phyloP scores from a whole-genome alignment of 2,329 filamentous ascomycete genomes.

The Colletotrichum eremochloae region DNA sequence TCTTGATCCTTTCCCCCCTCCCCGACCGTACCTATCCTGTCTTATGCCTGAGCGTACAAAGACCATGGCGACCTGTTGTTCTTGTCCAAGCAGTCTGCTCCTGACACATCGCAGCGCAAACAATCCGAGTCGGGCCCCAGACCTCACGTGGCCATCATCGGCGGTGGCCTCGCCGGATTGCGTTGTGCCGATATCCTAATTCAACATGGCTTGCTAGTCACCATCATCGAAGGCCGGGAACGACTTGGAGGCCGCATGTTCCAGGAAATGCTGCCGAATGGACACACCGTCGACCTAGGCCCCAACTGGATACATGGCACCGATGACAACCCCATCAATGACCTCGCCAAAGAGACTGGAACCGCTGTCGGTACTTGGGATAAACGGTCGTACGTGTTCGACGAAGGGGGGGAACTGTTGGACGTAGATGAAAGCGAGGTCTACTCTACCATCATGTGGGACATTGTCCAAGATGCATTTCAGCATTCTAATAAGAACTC shows the following conservation, averaged over 20 bases:
- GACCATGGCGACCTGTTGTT: constrained; percentile 10
- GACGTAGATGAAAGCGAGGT: constrained; percentile 59
- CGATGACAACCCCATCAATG: constrained; percentile 76
- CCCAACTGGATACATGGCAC: constrained; percentile 89
- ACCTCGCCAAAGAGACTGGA: constrained; percentile 72
- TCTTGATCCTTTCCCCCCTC: background rate
- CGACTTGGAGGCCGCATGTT: constrained; percentile 75
- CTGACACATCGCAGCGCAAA: constrained; percentile 38
- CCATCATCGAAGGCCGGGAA: constrained; percentile 76
- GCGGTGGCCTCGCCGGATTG: constrained; percentile 78
- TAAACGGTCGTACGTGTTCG: constrained; percentile 66
- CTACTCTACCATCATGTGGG: constrained; percentile 72
- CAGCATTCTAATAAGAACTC: constrained; percentile 71
- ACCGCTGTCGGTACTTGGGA: constrained; percentile 65
- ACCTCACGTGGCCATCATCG: constrained; percentile 75
- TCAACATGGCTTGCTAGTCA: constrained; percentile 74
- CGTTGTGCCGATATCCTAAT: constrained; percentile 77
- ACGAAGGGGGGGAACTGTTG: constrained; percentile 68
- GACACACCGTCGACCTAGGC: constrained; percentile 68
- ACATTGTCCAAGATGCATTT: constrained; percentile 77
- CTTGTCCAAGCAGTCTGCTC: constrained; percentile 21
- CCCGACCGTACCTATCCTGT: constrained; percentile 23
- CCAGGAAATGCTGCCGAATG: constrained; percentile 63
- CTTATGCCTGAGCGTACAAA: constrained; percentile 17
- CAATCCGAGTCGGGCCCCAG: constrained; percentile 45